Base-by-base conservation (phyloP, 805 yeast species). In the Metschnikowia sp. region DNA sequence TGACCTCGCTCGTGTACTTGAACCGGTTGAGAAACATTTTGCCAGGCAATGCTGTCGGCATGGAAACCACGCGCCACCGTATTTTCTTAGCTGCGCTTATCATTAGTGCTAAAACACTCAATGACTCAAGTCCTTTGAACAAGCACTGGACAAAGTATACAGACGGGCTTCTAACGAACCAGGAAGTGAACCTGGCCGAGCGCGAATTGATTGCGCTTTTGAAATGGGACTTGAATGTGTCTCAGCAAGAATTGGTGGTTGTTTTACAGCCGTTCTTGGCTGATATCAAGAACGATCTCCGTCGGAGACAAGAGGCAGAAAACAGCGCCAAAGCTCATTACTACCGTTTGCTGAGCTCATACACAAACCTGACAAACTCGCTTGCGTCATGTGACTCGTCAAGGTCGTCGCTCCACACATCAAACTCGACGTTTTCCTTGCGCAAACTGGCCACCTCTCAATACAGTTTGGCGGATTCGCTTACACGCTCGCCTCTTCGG, bases 61-160 rank as follows among this genome's bases (percentile, higher is more conserved):
- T 91, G 77, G 89, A 82, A 50, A 86, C 97, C 44, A 90, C 98
- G 8, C 80, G 95, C 62, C 99, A 92, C 71, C 78, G 98, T 51
- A 88, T 92, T 48, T 94, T 92, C 56, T 72, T 92, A 44, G 96
- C 97, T 0, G 81, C 96, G 39, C 75, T 92, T 47, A 88, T 92
- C 38, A 69, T 94, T 41, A 87, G 96, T n/a, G 97, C 98, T 12
- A 92, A 92, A 71, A 83, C 83, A 53, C 78, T 91, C 54, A 92
- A 92, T 68, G 99, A 92, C 72, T 86, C 96, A 3, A 84, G 95
- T 18, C 99, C 99, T 37, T 78, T 92, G 64, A 92, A 92, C 70
- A 91, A 86, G 69, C 97, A 94, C 71, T 92, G 99, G 99, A 84
- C 96, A 4, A 77, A 81, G 50, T 91, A 92, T 72, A 91, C 98